Evolutionary conservation across 1,284 basidiomycete genomes (phyloP), one percentile per base, ranked within the genome.

Genomic region (Ustilago esculenta): DNA sequence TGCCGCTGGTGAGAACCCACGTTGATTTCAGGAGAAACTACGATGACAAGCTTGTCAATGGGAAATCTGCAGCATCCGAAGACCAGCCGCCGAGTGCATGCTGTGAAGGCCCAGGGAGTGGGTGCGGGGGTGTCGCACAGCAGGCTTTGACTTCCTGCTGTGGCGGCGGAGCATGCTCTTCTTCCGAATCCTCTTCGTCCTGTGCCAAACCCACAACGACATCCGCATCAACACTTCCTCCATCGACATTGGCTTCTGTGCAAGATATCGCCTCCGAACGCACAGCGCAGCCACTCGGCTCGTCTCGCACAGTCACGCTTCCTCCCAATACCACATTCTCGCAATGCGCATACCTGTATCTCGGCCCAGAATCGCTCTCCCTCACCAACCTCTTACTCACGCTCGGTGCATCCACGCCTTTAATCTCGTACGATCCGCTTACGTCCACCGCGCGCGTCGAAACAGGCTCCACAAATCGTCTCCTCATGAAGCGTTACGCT

Each of bases 401-500:
- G 4, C 71, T 79, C 15, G 76, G 78, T 20, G 40, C 80, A 1
- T 21, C 63, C 4, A 63, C 66, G 8, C 66, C 57, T 0, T 85
- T 94, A 12, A 87, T 89, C 73, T 88, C 88, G 0, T 96, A 92
- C 83, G 86, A 93, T 59, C 91, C 94, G 0, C 68, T 80, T 17
- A 85, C 85, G 0, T 76, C 83, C 20, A 77, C 77, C 0, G 14
- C 56, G 82, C 87, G 3, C 83, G 84, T 24, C 77, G 90, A 32
- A 88, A 92, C 72, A 88, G 76, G 77, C 5, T 47, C 57, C 23
- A 81, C 82, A 42, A 96, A 96, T 70, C 88, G 87, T 43, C 84
- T 97, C 6, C 87, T 98, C n/a, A 95, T 94, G 89, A 88, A 91
- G 1, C 88, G 96, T 14, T 95, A 98, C 69, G 90, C 89, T 2